Base-by-base conservation (phyloP, 2,329 filamentous ascomycete genomes). In the Beauveria australis region DNA sequence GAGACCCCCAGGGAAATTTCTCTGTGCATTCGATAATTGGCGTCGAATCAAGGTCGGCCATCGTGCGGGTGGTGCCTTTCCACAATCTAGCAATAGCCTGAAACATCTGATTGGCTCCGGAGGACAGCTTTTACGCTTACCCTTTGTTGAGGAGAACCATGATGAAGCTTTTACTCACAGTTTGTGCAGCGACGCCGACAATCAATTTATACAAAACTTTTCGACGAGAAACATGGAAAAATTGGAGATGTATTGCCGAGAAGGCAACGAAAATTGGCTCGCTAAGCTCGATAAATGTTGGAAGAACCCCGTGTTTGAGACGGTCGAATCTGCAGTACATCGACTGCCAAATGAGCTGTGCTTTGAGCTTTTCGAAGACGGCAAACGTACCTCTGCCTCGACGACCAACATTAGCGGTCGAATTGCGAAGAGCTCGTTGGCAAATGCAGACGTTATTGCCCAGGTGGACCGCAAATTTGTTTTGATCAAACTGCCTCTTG, bases 401-500 rank as follows among this genome's bases (percentile, higher is more conserved):
- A 67, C 48, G 7, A 67, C 67, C 62, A 68, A 41, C 8, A 60
- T 76, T 3, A 66, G 72, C 33, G 75, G 78, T 0, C 76, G 77
- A 12, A 72, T 97, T 1, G 89, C 86, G 1, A 89, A 86, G 64
- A 68, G 76, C 5, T 80, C 79, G 0, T 75, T 97, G 9, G 70
- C 72, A 1, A 69, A 74, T 8, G 89, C 89, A 0, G 74, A 82
- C 53, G 78, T 96, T 0, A 81, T 99, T 47, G 81, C 86, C 0
- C 94, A 99, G 68, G 88, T 99, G 1, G 93, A 97, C 70, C 80
- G 78, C 16, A 99, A 99, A 71, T 99, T 96, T 69, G 88, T 99
- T 18, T 75, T 99, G 0, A 78, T 86, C 24, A 88, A 83, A 63
- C 74, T 90, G 54, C 70, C 73, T 0, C 62, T 70, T 16, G 57